These are phyloP conservation scores for Trypanosoma lewisi DNA, from an alignment of 208 protist species.

Conservation along the genomic window DNA sequence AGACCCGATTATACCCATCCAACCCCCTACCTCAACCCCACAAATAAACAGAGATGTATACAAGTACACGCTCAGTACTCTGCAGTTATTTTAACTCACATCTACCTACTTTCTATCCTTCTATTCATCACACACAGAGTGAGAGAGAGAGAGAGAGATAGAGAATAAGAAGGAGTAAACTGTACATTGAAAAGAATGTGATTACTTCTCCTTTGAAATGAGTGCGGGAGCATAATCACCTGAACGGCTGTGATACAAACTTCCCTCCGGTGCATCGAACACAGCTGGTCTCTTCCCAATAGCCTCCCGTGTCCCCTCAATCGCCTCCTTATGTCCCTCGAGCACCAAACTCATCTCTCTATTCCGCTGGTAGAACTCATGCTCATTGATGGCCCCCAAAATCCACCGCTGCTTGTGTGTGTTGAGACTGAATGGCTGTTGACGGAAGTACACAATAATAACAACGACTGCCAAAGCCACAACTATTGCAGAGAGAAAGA, in stretches of 20 bases:
- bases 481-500: slow-evolving; percentile 31
- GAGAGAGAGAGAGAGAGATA: too few species aligned
- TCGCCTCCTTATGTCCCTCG: slow-evolving; percentile 55
- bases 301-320: slow-evolving; percentile 59
- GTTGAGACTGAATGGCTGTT: slow-evolving; percentile 53
- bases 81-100: too few species aligned
- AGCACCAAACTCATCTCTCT: slow-evolving; percentile 75
- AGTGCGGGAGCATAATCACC: too few species aligned
- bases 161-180: too few species aligned
- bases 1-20: too few species aligned
- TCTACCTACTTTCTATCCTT: too few species aligned
- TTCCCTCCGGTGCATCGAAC: slow-evolving; percentile 40
- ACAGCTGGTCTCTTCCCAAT: slow-evolving; percentile 48
- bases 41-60: too few species aligned
- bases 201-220: too few species aligned
- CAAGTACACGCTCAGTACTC: too few species aligned
- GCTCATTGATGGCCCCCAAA: slow-evolving; percentile 54
- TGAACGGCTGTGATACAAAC: slow-evolving; percentile 53
- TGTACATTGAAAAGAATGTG: too few species aligned
- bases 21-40: too few species aligned
- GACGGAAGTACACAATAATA: slow-evolving; percentile 29
- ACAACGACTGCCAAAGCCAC: slow-evolving; percentile 21
- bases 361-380: slow-evolving; percentile 78
- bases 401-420: slow-evolving; percentile 58
- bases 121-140: too few species aligned